phyloP scores from a whole-genome alignment of 2,329 filamentous ascomycete species.

The Rhynchosporium secalis region DNA sequence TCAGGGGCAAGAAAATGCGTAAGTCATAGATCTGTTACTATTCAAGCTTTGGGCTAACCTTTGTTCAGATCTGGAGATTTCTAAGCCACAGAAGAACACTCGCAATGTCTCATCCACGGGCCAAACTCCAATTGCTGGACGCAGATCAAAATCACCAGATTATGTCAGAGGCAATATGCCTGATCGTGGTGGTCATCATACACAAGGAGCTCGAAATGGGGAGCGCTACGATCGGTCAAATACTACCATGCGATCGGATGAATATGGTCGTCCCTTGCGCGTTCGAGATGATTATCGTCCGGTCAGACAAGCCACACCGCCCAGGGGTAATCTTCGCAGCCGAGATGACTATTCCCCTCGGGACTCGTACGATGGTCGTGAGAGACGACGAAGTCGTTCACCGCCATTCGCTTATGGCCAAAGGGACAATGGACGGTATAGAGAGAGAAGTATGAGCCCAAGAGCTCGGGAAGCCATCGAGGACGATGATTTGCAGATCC shows the following conservation, averaged over 20 bases:
- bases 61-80: conserved; percentile 77
- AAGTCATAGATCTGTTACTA: conserved; percentile 44
- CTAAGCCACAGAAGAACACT: conserved; percentile 80
- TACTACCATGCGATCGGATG: conserved; percentile 38
- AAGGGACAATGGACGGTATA: conserved; percentile 54
- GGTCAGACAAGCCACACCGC: conserved; percentile 59
- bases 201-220: conserved; percentile 29
- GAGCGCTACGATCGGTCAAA: conserved; percentile 39
- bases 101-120: conserved; percentile 55
- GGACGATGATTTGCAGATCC: conserved; percentile 68
- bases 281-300: conserved; percentile 65
- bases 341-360: conserved; percentile 59
- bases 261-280: conserved; percentile 49
- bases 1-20: conserved; percentile 94
- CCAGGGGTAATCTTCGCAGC: conserved; percentile 55
- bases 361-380: conserved; percentile 41
- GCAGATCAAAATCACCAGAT: conserved; percentile 64
- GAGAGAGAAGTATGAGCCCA: conserved; percentile 71
- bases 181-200: conserved; percentile 46
- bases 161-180: conserved; percentile 45
- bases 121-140: conserved; percentile 25
- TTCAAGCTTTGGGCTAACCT: conserved; percentile 37
- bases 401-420: conserved; percentile 53
- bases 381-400: conserved; percentile 60
- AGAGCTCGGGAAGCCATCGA: conserved; percentile 57